Base-by-base conservation (phyloP, 148 eudicot genomes). In the Rhododendron kiyosumense region DNA sequence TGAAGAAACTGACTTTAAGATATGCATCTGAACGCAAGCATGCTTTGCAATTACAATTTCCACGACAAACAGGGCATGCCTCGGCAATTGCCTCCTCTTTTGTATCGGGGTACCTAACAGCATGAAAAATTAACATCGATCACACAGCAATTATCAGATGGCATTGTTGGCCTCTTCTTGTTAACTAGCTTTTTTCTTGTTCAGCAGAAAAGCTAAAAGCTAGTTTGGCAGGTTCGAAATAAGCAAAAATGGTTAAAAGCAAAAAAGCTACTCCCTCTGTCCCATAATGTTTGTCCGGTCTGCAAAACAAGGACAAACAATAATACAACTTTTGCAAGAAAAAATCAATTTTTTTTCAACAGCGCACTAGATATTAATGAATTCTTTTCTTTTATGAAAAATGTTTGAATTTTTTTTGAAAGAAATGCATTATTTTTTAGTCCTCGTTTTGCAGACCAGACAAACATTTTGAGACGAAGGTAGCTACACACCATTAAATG, bases 31-130 rank as follows among this genome's bases (percentile, higher is more conserved):
- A 17, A 7, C 86, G 86, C 83, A 91, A 81, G 87, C 94, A 92
- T 26, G 81, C 46, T 82, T 87, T 91, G 91, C 93, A 92, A 28
- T 91, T 92, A 86, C 94, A 92, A 69, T 90, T 90, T 24, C 78
- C 88, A n/a, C 59, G 81, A 87, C 94, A 92, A 78, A 87, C 88
- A 28, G 94, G 94, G 81, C 94, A 92, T 24, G 84, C 86, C 63
- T 90, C 88, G 41, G 85, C 91, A 81, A 92, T 74, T 57, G 85
- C 91, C 81, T 87, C 78, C 85, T 86, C 92, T 4, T 84, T 34
- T 75, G 76, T 76, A 30, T 59, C 34, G 36, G 94, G 93, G 54
- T 92, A 92, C 94, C 94, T 92, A 41, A n/a, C 49, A 38, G 65
- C 78, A 52, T 24, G 65, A 49, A n/a, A 32, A 38, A 52, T 49